A percentile compares a stretch with the other conserved stretches of the same genome.
Evolutionary conservation across 2,329 filamentous ascomycete species (phyloP).

Genomic region (Colletotrichum sublineola): DNA sequence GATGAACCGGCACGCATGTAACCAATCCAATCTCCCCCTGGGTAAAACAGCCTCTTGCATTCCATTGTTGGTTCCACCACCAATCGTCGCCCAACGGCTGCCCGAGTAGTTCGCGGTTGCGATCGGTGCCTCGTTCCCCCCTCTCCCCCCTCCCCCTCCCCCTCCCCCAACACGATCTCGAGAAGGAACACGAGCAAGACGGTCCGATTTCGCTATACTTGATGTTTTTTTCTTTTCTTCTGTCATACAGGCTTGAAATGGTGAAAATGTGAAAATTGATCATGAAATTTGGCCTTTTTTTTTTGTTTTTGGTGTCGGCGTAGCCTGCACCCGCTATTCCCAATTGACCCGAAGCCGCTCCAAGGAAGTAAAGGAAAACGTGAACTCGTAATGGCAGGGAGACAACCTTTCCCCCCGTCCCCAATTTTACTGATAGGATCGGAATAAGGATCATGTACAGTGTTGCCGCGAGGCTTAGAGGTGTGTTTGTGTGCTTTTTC

Average conservation of each 20-base stretch:
- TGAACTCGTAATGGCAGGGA: no score
- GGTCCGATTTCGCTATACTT: background rate
- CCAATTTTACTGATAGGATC: conserved; percentile 9
- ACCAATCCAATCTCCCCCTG: background rate
- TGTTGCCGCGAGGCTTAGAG: conserved; percentile 30
- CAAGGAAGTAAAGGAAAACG: no score
- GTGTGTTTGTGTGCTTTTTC: conserved; percentile 1
- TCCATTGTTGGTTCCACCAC: background rate
- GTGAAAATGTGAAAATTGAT: no score
- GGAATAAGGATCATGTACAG: conserved; percentile 6
- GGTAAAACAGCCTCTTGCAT: background rate
- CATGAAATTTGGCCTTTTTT: no score
- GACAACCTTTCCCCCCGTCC: no score
- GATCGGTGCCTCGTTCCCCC: background rate
- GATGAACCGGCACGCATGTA: background rate
- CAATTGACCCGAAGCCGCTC: no score
- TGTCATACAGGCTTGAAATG: background rate
- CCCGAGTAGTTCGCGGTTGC: conserved; percentile 16
- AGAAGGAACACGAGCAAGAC: background rate
- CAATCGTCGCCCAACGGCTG: conserved; percentile 1
- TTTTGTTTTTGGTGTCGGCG: no score
- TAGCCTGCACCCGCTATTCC: no score
- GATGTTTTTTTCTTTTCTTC: background rate
- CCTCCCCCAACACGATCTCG: background rate
- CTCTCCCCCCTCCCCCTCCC: no score